Evolutionary conservation across 345 rosid genomes (phyloP), one percentile per base, ranked within the genome.

Genomic region (Sisymbrium altissimum): DNA sequence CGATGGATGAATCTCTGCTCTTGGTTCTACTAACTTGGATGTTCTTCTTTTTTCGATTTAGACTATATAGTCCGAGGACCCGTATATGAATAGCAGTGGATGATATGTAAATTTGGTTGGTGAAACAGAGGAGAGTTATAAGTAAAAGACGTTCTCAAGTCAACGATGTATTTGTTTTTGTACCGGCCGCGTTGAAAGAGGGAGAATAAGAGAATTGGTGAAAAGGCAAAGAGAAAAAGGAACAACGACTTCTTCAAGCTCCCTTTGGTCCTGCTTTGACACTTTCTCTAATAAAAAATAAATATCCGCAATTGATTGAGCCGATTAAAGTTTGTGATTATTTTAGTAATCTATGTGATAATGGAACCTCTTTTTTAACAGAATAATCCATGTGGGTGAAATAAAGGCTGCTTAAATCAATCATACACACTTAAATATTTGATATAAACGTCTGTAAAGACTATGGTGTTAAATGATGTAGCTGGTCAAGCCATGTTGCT

Each of bases 401-500:
- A 73, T 49, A 17, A 29, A 61, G 35, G 62, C 43, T 36, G 21
- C 61, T 64, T 35, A 33, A 15, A 23, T 59, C 54, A 74, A 74
- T 58, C 54, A 66, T 49, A 40, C 54, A 38, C 29, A 39, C 6
- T 66, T 12, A 18, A 61, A 18, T 66, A 60, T 32, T 43, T 21
- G 45, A 6, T 64, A 36, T 44, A 6, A 39, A 19, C 38, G 53
- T 44, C 66, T 56, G 15, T 15, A 25, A 33, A 21, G 58, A 23
- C 56, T 21, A 35, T 45, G 39, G 54, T 66, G 61, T 44, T 68
- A 67, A 58, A 59, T 74, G 62, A 74, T 59, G 73, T 59, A 67
- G 61, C 25, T 72, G 55, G 55, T 72, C n/a, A 64, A 40, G 27
- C 38, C 61, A 38, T 61, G 73, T 66, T 49, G 73, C 30, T 49